Conservation (phyloP, 306 rosid species). For the Casuarina cunninghamiana region DNA sequence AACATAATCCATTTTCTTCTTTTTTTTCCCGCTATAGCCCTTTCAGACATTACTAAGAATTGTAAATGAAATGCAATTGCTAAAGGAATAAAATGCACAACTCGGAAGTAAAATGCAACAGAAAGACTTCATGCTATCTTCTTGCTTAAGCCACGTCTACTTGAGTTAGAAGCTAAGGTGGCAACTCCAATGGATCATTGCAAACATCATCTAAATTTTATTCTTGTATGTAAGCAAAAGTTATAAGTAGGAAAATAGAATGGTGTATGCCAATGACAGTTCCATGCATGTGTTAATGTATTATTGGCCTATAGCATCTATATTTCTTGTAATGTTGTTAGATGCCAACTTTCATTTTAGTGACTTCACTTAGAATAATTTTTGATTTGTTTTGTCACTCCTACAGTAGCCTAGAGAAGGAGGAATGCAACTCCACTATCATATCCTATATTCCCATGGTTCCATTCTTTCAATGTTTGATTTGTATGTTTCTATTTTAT, state of each 20-base stretch:
- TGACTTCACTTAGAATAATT: neutral
- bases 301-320: slow-evolving; percentile 1
- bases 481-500: neutral
- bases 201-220: neutral
- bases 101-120: too few relatives aligned
- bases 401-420: neutral
- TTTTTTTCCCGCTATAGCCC: too few relatives aligned
- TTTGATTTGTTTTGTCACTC: neutral
- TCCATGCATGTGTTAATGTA: slow-evolving; percentile 1
- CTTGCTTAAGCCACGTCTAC: too few relatives aligned
- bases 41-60: too few relatives aligned
- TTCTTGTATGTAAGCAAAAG: slow-evolving; percentile 1
- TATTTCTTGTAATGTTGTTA: neutral
- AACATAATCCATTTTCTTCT: too few relatives aligned
- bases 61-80: too few relatives aligned
- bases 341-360: slow-evolving; percentile 19
- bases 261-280: slow-evolving; percentile 7
- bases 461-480: too few relatives aligned
- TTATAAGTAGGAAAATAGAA: neutral
- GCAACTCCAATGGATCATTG: too few relatives aligned
- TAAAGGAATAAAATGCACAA: too few relatives aligned
- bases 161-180: too few relatives aligned
- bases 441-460: neutral
- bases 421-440: neutral
- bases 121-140: too few relatives aligned